Evolutionary conservation across 2,329 filamentous ascomycete genomes (phyloP), one percentile per base, ranked within the genome.

Genomic region (Curvularia sp.): DNA sequence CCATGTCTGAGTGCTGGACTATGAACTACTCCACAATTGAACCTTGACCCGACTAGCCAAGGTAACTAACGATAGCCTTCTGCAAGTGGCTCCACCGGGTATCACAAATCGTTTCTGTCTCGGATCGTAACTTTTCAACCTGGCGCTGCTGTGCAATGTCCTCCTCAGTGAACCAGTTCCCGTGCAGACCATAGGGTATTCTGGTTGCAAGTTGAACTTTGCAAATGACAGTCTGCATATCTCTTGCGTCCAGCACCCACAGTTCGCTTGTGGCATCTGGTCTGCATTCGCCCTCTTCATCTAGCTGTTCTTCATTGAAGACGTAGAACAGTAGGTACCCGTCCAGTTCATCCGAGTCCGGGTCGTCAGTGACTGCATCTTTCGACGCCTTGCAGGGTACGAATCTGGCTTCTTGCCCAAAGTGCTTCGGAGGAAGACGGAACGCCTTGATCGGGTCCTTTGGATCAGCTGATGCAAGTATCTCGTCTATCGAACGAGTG

Each of bases 321-420:
- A 88, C 87, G 63, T 89, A 91, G 45, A 86, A 87, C 4, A 91
- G 76, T 0, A 91, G 77, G 75, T 83, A 91, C 0, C 89, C 89
- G 61, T 88, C 86, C 64, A 91, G 88, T 70, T 91, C 89, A 2
- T 49, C 38, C 9, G 56, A 48, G 15, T 46, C 53, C 1, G 41
- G 57, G 6, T 56, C 55, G 8, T 51, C 42, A 3, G 28, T 32
- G 39, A 43, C 42, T 12, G 30, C 55, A 23, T 47, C 41, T 10
- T 50, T 42, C 6, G 50, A 75, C 25, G 51, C 21, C 34, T 47
- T 41, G 15, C 67, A 60, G 3, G 87, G 78, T 4, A 91, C 82
- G 59, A 91, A 91, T 0, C 86, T 82, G 1, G 87, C 84, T 72
- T 91, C 89, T 68, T 91, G 88, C 0, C 87, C 87, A 59, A 81